A percentile compares a stretch with the other conserved stretches of the same genome.
These are phyloP conservation scores for Pleurotus giganteus DNA, from an alignment of 768 basidiomycete genomes.

Conservation along the genomic window DNA sequence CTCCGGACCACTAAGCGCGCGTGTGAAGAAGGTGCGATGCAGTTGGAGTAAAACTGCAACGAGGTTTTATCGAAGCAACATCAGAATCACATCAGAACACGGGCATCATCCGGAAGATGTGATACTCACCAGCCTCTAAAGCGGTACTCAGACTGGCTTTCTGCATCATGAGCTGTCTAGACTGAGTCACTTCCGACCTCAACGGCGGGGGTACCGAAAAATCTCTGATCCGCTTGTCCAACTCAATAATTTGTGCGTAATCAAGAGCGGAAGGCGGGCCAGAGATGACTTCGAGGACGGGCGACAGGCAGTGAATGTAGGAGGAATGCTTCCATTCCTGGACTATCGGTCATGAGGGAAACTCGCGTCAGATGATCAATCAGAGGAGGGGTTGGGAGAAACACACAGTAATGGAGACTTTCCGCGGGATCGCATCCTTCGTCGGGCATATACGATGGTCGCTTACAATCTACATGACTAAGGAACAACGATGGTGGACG, in stretches of 20 bases:
- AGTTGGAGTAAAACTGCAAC: constrained; percentile 58
- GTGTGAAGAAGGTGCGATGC: constrained; percentile 67
- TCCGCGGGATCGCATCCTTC: constrained; percentile 33
- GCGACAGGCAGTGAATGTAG: constrained; percentile 56
- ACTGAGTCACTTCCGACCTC: constrained; percentile 38
- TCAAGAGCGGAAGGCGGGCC: constrained; percentile 43
- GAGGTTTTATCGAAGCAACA: not conserved
- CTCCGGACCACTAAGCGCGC: constrained; percentile 56
- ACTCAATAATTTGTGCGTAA: constrained; percentile 47
- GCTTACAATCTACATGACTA: constrained; percentile 57
- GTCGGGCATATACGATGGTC: constrained; percentile 44
- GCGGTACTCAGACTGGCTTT: constrained; percentile 57
- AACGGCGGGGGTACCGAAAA: constrained; percentile 53
- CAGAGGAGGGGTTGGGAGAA: not conserved
- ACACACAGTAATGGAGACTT: constrained; percentile 41
- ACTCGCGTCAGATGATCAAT: constrained; percentile 5
- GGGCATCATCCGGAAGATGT: not conserved
- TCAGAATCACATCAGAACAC: not conserved
- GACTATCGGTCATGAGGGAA: constrained; percentile 33
- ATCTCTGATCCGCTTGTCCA: constrained; percentile 61
- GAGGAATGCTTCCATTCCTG: constrained; percentile 73
- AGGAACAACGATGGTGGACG: constrained; percentile 65
- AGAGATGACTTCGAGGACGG: constrained; percentile 57
- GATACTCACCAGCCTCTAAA: constrained; percentile 54
- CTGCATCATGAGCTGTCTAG: constrained; percentile 54